Percentiles rank a stretch among this genome's conserved stretches.
Evolutionary conservation across 495 filamentous ascomycete genomes (phyloP).

Genomic region (Cryomyces antarcticus): DNA sequence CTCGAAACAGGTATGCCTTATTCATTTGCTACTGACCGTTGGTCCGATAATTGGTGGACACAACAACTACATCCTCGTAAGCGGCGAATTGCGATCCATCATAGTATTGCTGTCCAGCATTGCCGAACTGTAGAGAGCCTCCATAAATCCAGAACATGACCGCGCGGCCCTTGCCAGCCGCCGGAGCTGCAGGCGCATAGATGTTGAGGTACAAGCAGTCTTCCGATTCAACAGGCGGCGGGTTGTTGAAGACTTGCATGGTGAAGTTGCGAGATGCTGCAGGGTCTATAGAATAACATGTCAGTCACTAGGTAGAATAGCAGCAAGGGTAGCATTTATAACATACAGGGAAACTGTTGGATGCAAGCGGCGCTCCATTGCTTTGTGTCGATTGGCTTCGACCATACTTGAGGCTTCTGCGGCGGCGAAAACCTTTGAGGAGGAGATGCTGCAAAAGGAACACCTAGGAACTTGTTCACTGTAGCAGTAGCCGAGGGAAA

Average conservation of each 20-base stretch:
- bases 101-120: constrained; percentile 9
- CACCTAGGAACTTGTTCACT: constrained; percentile 15
- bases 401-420: constrained; percentile 5
- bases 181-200: constrained; percentile 13
- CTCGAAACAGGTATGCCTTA: neutral
- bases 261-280: constrained; percentile 14
- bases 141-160: constrained; percentile 20
- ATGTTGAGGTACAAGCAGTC: constrained; percentile 23
- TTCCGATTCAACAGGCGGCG: constrained; percentile 16
- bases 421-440: constrained; percentile 21
- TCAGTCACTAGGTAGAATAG: neutral
- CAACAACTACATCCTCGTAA: constrained; percentile 12
- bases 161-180: constrained; percentile 8
- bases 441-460: constrained; percentile 13
- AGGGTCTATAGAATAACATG: constrained; percentile 1
- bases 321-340: neutral
- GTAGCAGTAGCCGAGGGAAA: constrained; percentile 10
- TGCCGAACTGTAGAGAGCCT: constrained; percentile 12
- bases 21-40: constrained; percentile 3
- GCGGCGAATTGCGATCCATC: constrained; percentile 11
- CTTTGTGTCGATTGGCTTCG: constrained; percentile 12
- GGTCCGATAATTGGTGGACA: constrained; percentile 12
- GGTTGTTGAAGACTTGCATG: constrained; percentile 15
- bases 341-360: constrained; percentile 18
- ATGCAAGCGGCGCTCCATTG: constrained; percentile 18